These are phyloP conservation scores for Serendipita vermifera DNA, from an alignment of 768 basidiomycete species.

Conservation along the genomic window DNA sequence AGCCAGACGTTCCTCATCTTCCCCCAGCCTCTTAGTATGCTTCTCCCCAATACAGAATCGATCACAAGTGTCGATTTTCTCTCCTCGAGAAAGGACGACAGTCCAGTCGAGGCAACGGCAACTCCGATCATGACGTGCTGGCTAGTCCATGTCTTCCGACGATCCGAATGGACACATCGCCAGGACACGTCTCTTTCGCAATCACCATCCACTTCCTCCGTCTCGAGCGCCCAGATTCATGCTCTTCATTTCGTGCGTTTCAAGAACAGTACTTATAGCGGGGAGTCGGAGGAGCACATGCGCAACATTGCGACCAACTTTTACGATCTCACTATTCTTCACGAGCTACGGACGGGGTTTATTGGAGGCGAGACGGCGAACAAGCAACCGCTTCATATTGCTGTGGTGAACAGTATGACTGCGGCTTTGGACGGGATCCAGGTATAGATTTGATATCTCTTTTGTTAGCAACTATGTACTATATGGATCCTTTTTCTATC, in stretches of 20 bases:
- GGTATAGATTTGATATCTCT: too few species aligned
- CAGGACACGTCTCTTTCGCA: not conserved
- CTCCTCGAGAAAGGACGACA: not conserved
- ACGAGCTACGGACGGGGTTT: not conserved
- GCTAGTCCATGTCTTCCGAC: not conserved
- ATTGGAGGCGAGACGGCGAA: not conserved
- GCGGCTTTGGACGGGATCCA: not conserved
- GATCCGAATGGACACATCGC: not conserved
- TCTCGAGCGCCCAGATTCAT: slow-evolving; percentile 1
- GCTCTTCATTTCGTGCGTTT: not conserved
- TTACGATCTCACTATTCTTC: not conserved
- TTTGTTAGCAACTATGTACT: too few species aligned
- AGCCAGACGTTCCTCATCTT: not conserved
- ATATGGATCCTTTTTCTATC: too few species aligned
- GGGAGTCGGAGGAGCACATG: slow-evolving; percentile 1
- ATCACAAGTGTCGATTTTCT: not conserved
- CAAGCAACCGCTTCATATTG: not conserved
- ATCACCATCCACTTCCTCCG: not conserved
- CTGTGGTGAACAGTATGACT: not conserved
- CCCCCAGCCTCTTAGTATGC: not conserved
- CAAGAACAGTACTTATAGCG: not conserved
- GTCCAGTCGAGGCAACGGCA: not conserved
- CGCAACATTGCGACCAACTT: not conserved
- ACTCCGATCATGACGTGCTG: not conserved
- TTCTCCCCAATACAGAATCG: not conserved